A percentile compares a stretch with the other conserved stretches of the same genome.
phyloP scores from a whole-genome alignment of 2,329 filamentous ascomycete genomes.

The Trichocomaceae sp. region DNA sequence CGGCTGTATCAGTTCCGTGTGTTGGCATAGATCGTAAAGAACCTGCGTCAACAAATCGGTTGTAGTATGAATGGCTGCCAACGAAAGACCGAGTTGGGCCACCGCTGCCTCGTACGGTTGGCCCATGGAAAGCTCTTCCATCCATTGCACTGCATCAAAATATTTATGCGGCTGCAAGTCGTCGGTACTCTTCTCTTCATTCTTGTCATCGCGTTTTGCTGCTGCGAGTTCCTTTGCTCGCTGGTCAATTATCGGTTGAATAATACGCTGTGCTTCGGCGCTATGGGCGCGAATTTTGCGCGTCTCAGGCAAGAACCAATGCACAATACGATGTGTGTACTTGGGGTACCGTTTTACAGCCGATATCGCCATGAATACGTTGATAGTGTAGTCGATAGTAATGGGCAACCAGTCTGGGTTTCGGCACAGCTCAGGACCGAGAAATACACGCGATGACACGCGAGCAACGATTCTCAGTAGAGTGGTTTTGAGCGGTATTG shows the following conservation, averaged over 20 bases:
- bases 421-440: constrained; percentile 16
- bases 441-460: constrained; percentile 14
- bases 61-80: constrained; percentile 15
- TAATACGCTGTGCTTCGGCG: constrained; percentile 29
- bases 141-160: constrained; percentile 17
- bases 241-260: constrained; percentile 16
- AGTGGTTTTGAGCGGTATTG: constrained; percentile 5
- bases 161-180: background rate
- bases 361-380: constrained; percentile 15
- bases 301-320: constrained; percentile 37
- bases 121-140: constrained; percentile 14
- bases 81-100: constrained; percentile 15
- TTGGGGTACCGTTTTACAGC: constrained; percentile 36
- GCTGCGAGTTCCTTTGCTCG: constrained; percentile 1
- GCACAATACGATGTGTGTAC: constrained; percentile 32
- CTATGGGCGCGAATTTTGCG: constrained; percentile 29
- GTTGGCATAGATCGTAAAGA: constrained; percentile 1
- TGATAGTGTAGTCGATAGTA: constrained; percentile 14
- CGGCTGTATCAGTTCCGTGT: background rate
- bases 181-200: background rate
- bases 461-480: constrained; percentile 13
- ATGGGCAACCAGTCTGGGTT: constrained; percentile 13
- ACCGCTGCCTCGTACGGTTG: constrained; percentile 14
- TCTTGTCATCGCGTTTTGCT: background rate
- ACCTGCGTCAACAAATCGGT: constrained; percentile 8